Conservation (phyloP, 73 alveolate genomes). For the Symbiodinium pilosum region DNA sequence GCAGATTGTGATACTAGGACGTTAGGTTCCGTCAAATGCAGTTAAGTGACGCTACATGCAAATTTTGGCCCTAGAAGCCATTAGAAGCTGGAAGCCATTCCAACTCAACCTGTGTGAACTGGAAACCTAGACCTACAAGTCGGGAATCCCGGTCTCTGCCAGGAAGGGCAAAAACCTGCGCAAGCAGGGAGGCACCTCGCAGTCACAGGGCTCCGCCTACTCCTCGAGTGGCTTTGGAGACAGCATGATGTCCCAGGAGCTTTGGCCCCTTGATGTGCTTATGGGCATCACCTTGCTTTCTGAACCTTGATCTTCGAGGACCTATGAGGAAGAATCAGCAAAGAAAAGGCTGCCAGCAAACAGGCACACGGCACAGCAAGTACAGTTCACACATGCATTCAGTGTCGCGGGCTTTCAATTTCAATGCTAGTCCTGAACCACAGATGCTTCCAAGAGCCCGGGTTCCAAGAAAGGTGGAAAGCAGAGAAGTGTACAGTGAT, state of each 20-base stretch:
- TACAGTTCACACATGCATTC: too few species aligned
- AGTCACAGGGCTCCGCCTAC: slow-evolving; percentile 5
- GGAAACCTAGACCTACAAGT: not conserved
- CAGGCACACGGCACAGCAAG: not conserved
- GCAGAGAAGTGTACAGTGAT: too few species aligned
- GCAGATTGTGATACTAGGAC: too few species aligned
- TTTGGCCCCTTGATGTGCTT: not conserved
- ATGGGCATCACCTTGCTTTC: not conserved
- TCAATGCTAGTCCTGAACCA: too few species aligned
- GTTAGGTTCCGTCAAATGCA: too few species aligned
- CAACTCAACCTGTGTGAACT: not conserved
- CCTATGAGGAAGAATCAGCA: not conserved
- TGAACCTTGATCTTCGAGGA: not conserved
- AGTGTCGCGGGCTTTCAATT: too few species aligned
- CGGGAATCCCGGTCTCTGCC: not conserved
- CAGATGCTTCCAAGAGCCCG: too few species aligned
- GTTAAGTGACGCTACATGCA: too few species aligned
- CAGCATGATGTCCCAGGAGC: slow-evolving; percentile 7
- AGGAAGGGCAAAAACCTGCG: slow-evolving; percentile 82
- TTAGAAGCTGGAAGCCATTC: too few species aligned
- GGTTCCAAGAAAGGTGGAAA: too few species aligned
- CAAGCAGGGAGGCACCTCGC: slow-evolving; percentile 68
- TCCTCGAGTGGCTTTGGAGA: slow-evolving; percentile 7
- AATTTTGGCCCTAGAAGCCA: too few species aligned
- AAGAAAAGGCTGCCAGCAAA: not conserved